Base-by-base conservation (phyloP, 2,329 filamentous ascomycete species). In the Fusarium mundagurra region DNA sequence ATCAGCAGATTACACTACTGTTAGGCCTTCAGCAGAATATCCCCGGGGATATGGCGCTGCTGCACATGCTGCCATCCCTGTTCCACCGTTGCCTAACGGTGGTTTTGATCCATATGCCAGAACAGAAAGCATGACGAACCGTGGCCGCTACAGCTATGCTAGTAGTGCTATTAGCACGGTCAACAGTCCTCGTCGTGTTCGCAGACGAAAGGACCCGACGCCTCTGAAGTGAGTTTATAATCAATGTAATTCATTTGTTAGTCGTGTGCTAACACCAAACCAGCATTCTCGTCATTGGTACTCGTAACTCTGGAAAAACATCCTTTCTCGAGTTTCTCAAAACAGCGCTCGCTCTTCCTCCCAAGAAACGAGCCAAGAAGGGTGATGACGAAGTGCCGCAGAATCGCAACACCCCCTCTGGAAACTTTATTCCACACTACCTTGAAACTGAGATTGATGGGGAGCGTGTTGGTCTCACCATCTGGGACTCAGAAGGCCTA, bases 251-350 rank as follows among this genome's bases (percentile, higher is more conserved):
- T 31, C 31, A n/a, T 33, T 44, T 27, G 14, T n/a, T 16, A 44
- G 14, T 51, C 53, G 36, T 54, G 24, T 17, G 64, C 55, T 64
- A 33, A 70, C 61, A 36, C 22, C 24, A 58, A n/a, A 63, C 13
- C 72, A 98, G 96, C 83, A 92, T 99, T 77, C 90, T 99, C 68
- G 92, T 99, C 69, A 91, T 98, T 78, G 96, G 96, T 69, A 93
- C 94, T 57, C 92, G 93, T 68, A 93, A 92, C 82, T 92, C 94
- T 13, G 96, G 96, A 82, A 99, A 99, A 86, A 97, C 95, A 1
- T 98, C 95, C 2, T 98, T 99, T 84, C 92, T 99, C 80, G 94
- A 98, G 76, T 98, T 99, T 81, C 91, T 99, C 76, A 94, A 94
- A 84, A 93, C 92, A 58, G 93, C 96, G 3, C 88, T 98, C 61